Evolutionary conservation across 2,329 filamentous ascomycete species (phyloP).

Genomic region (Aspergillus fructus): DNA sequence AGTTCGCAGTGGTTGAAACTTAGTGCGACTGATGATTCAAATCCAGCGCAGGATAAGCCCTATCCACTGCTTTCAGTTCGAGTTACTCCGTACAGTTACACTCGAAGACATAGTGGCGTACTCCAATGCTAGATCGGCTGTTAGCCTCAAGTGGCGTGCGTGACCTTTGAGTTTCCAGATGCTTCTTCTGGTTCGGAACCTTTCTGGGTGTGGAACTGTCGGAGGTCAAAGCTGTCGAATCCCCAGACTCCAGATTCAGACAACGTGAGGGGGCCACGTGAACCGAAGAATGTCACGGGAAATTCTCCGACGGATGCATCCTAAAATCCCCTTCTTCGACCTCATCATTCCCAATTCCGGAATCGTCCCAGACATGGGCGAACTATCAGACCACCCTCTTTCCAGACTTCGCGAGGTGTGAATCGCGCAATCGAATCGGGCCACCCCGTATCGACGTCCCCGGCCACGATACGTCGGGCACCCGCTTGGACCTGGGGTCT

Average conservation of each 20-base stretch:
- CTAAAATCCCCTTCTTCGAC: background rate
- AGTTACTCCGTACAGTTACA: slow-evolving; percentile 13
- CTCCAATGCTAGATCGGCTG: background rate
- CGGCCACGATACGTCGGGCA: background rate
- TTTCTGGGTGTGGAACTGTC: background rate
- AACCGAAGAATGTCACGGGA: slow-evolving; percentile 7
- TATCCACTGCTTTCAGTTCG: background rate
- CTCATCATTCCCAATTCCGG: background rate
- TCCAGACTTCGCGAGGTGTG: background rate
- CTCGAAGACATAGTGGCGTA: slow-evolving; percentile 2
- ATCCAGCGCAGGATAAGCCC: background rate
- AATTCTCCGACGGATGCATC: slow-evolving; percentile 1
- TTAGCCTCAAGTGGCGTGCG: background rate
- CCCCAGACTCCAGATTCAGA: background rate
- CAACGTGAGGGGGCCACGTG: slow-evolving; percentile 2
- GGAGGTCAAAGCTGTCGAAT: background rate
- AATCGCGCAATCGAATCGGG: background rate
- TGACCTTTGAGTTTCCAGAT: background rate
- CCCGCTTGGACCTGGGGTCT: background rate
- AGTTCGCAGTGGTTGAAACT: too few species aligned
- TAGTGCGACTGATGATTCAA: background rate
- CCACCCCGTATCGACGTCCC: background rate
- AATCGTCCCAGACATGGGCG: background rate
- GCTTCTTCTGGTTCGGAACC: background rate
- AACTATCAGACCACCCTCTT: background rate